Percentiles rank a stretch among this genome's conserved stretches.
Evolutionary conservation across 345 rosid genomes (phyloP).

Genomic region (Dipteronia dyeriana): DNA sequence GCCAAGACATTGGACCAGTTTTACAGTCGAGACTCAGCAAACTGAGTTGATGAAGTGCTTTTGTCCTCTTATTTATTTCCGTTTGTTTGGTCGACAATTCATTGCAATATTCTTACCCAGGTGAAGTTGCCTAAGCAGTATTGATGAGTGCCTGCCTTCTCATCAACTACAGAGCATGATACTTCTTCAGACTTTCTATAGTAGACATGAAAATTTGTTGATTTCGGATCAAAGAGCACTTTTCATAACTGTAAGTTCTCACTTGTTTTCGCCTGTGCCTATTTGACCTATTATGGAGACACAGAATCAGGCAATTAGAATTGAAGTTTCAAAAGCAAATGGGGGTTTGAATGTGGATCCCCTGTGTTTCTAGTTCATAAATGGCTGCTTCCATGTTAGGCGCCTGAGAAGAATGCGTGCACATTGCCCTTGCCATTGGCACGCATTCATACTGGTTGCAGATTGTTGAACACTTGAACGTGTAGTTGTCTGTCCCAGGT

Average conservation of each 20-base stretch:
- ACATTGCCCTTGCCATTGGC: neutral
- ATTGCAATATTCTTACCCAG: neutral
- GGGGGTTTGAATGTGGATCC: neutral
- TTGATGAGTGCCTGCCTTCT: neutral
- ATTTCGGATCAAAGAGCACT: neutral
- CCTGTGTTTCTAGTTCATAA: no score
- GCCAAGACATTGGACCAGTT: constrained; percentile 87
- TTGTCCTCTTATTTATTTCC: neutral
- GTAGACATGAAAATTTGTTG: neutral
- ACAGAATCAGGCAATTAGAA: neutral
- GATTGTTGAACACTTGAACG: neutral
- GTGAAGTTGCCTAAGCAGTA: neutral
- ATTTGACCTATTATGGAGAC: neutral
- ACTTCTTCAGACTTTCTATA: neutral
- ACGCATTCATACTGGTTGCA: neutral
- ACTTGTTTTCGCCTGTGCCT: neutral
- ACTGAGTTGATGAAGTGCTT: neutral
- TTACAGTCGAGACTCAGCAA: constrained; percentile 47
- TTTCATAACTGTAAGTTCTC: neutral
- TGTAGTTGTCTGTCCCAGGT: neutral
- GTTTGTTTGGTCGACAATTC: neutral
- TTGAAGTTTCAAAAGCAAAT: neutral
- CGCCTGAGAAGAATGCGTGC: neutral
- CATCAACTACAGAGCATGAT: neutral
- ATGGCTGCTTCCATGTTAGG: no score